These are phyloP conservation scores for Viridothelium virens DNA, from an alignment of 495 filamentous ascomycete species.

Conservation along the genomic window DNA sequence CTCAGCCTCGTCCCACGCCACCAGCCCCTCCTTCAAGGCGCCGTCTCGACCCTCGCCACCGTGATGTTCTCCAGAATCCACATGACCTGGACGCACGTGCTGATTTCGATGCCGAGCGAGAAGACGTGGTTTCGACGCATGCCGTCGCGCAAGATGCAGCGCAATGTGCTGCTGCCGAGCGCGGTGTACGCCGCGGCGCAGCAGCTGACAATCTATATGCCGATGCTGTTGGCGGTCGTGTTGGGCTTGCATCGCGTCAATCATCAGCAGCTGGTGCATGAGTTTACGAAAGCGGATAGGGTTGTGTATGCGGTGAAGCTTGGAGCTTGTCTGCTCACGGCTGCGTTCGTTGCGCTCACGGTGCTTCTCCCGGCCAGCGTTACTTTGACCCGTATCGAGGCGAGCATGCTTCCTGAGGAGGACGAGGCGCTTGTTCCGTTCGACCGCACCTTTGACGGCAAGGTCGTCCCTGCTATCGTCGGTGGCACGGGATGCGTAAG, in stretches of 20 bases:
- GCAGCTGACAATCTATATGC: constrained; percentile 31
- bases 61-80: constrained; percentile 45
- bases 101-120: constrained; percentile 48
- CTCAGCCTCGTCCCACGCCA: constrained; percentile 29
- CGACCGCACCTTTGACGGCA: constrained; percentile 56
- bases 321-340: constrained; percentile 34
- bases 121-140: constrained; percentile 48
- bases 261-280: constrained; percentile 26
- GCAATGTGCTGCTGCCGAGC: constrained; percentile 46
- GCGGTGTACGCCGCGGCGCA: constrained; percentile 39
- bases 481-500: constrained; percentile 61
- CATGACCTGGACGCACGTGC: constrained; percentile 54
- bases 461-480: constrained; percentile 44
- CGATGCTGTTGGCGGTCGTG: constrained; percentile 23
- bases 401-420: constrained; percentile 60
- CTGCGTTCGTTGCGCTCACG: constrained; percentile 38
- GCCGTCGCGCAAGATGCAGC: constrained; percentile 39
- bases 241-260: constrained; percentile 20
- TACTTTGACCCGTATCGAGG: constrained; percentile 60
- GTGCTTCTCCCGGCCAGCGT: constrained; percentile 56
- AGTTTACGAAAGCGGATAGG: constrained; percentile 21
- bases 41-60: constrained; percentile 36
- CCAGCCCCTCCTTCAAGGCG: constrained; percentile 34
- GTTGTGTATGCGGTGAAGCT: constrained; percentile 30
- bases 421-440: constrained; percentile 70